These are phyloP conservation scores for Sphagnum magellanicum DNA, from an alignment of 228 moss, liverwort and hornwort species.

Conservation along the genomic window DNA sequence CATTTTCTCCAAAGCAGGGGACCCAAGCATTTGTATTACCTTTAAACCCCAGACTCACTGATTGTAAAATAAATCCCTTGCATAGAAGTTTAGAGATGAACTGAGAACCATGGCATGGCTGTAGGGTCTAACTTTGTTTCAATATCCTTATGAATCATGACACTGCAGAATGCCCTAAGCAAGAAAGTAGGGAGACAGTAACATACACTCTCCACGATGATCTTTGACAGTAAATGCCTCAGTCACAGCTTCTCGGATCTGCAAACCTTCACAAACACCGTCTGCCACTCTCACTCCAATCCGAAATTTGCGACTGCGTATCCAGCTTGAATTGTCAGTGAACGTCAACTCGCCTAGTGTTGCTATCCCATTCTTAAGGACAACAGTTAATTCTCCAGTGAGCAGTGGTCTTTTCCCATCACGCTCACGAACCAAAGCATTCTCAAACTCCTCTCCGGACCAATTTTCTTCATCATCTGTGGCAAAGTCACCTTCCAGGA, in stretches of 20 bases:
- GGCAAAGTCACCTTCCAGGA: slow-evolving; percentile 84
- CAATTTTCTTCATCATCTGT: slow-evolving; percentile 89
- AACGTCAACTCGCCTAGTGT: slow-evolving; percentile 84
- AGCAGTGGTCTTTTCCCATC: slow-evolving; percentile 90
- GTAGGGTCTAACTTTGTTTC: too few species aligned
- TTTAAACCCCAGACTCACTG: too few species aligned
- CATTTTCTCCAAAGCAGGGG: too few species aligned
- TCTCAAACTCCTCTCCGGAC: slow-evolving; percentile 74
- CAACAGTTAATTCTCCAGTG: slow-evolving; percentile 81
- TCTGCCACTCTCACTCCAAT: slow-evolving; percentile 72
- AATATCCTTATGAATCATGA: too few species aligned
- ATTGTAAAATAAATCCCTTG: too few species aligned
- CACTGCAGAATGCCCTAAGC: too few species aligned
- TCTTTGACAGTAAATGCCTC: slow-evolving; percentile 96
- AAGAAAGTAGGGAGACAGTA: neutral
- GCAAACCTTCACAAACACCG: slow-evolving; percentile 61
- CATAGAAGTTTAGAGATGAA: too few species aligned
- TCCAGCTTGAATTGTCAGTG: slow-evolving; percentile 97
- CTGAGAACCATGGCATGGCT: too few species aligned
- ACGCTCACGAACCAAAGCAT: slow-evolving; percentile 72
- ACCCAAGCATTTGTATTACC: too few species aligned
- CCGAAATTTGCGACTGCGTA: slow-evolving; percentile 87
- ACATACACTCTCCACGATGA: slow-evolving; percentile 83
- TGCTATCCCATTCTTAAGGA: slow-evolving; percentile 75
- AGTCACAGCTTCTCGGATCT: slow-evolving; percentile 92